phyloP scores from a whole-genome alignment of 2,329 filamentous ascomycete genomes.

The Cercospora nicotianae region DNA sequence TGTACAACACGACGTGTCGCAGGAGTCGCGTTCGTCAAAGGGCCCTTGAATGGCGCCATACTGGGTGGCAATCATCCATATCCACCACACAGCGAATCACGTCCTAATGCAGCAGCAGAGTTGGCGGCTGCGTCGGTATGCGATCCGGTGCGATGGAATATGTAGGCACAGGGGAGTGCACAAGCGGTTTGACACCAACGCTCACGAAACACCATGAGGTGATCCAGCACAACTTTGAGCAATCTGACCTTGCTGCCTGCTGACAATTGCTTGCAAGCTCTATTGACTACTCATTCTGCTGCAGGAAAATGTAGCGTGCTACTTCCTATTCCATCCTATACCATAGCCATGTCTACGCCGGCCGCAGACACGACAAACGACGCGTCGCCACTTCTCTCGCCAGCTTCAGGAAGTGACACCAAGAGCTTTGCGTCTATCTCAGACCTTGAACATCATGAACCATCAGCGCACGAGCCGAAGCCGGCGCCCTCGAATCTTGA shows the following conservation, averaged over 20 bases:
- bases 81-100: not conserved
- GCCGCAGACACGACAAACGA: constrained; percentile 5
- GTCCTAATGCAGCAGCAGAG: not conserved
- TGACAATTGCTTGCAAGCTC: not conserved
- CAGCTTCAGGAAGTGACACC: not conserved
- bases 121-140: not conserved
- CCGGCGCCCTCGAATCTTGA: constrained; percentile 45
- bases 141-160: not conserved
- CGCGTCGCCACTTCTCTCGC: constrained; percentile 18
- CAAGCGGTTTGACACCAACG: not conserved
- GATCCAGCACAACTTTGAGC: constrained; percentile 13
- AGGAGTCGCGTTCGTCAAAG: constrained; percentile 8
- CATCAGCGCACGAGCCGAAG: constrained; percentile 11
- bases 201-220: constrained; percentile 12
- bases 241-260: constrained; percentile 12
- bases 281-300: not conserved
- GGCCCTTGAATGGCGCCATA: constrained; percentile 6
- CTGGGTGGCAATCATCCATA: not conserved
- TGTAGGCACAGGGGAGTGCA: not conserved
- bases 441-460: constrained; percentile 15
- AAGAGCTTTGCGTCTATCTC: constrained; percentile 18
- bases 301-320: constrained; percentile 10
- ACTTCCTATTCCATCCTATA: not conserved
- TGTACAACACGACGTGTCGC: not conserved
- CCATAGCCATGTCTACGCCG: constrained; percentile 6